Percentiles rank a stretch among this genome's conserved stretches.
These are phyloP conservation scores for Aphanomyces stellatus DNA, from an alignment of 352 stramenopile species.

Conservation along the genomic window DNA sequence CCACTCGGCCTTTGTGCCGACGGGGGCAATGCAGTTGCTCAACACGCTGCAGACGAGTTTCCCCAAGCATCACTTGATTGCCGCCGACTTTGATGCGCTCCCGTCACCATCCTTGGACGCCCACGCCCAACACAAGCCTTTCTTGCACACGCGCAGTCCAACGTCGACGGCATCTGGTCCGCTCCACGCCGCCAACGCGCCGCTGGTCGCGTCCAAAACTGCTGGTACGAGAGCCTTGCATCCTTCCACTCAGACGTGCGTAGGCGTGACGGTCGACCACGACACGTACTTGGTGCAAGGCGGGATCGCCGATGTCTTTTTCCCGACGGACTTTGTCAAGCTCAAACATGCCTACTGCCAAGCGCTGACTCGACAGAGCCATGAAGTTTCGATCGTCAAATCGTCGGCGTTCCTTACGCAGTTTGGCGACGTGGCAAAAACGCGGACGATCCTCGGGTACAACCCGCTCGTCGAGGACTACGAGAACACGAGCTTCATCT, in stretches of 20 bases:
- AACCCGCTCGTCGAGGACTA: slow-evolving; percentile 87
- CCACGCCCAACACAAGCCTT: slow-evolving; percentile 36
- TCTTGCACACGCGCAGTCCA: slow-evolving; percentile 51
- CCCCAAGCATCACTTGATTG: slow-evolving; percentile 79
- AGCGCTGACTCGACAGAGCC: slow-evolving; percentile 37
- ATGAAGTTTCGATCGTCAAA: slow-evolving; percentile 78
- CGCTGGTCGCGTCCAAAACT: slow-evolving; percentile 81
- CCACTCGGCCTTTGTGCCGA: slow-evolving; percentile 79
- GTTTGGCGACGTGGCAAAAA: slow-evolving; percentile 68
- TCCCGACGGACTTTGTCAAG: slow-evolving; percentile 78
- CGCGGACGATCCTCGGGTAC: slow-evolving; percentile 79
- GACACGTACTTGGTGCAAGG: slow-evolving; percentile 81
- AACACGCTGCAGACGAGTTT: slow-evolving; percentile 70
- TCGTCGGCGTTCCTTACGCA: slow-evolving; percentile 66
- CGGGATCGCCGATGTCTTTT: slow-evolving; percentile 87
- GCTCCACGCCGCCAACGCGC: slow-evolving; percentile 73
- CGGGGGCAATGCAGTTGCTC: slow-evolving; percentile 77
- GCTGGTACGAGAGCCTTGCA: too few relatives aligned
- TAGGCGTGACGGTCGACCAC: slow-evolving; percentile 71
- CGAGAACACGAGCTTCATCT: slow-evolving; percentile 84
- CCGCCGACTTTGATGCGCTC: slow-evolving; percentile 84
- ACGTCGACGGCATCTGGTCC: slow-evolving; percentile 58
- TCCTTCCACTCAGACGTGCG: neutral
- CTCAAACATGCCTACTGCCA: slow-evolving; percentile 78
- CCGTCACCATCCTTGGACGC: slow-evolving; percentile 54